phyloP scores from a whole-genome alignment of 805 yeast species.

The Tetrapisispora nanseiensis region DNA sequence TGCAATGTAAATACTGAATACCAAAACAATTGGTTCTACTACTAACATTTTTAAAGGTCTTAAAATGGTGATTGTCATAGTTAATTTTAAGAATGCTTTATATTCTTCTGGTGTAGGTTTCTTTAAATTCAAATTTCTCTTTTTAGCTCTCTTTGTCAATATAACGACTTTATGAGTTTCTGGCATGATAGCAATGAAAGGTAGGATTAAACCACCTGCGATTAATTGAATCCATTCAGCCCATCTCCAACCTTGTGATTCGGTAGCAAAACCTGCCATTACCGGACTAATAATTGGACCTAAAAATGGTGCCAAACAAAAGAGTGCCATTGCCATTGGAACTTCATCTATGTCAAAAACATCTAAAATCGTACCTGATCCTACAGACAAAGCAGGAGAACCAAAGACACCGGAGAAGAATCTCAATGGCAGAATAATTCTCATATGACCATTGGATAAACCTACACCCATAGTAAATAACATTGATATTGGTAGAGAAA shows the following conservation, averaged over 20 bases:
- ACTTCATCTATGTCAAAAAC: constrained; percentile 57
- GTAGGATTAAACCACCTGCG: constrained; percentile 46
- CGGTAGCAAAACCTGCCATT: constrained; percentile 61
- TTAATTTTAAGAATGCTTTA: constrained; percentile 34
- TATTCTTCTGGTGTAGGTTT: constrained; percentile 28
- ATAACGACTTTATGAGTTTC: constrained; percentile 67
- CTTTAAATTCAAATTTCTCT: constrained; percentile 45
- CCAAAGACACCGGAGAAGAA: constrained; percentile 69
- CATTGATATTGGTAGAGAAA: constrained; percentile 57
- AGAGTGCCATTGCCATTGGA: constrained; percentile 68
- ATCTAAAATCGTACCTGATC: constrained; percentile 77
- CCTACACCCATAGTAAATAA: constrained; percentile 69
- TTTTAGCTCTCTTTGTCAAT: constrained; percentile 47
- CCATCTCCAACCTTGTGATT: constrained; percentile 59
- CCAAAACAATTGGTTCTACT: constrained; percentile 65
- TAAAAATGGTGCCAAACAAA: constrained; percentile 67
- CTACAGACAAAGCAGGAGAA: constrained; percentile 74
- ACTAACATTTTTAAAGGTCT: constrained; percentile 62
- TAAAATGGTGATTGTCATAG: constrained; percentile 42
- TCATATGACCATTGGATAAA: constrained; percentile 45
- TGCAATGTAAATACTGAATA: constrained; percentile 60
- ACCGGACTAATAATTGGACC: constrained; percentile 77
- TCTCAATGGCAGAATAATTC: constrained; percentile 54
- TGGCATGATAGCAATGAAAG: constrained; percentile 42
- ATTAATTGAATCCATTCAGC: constrained; percentile 62